Base-by-base conservation (phyloP, 768 basidiomycete species). In the Boletellus ananiceps region DNA sequence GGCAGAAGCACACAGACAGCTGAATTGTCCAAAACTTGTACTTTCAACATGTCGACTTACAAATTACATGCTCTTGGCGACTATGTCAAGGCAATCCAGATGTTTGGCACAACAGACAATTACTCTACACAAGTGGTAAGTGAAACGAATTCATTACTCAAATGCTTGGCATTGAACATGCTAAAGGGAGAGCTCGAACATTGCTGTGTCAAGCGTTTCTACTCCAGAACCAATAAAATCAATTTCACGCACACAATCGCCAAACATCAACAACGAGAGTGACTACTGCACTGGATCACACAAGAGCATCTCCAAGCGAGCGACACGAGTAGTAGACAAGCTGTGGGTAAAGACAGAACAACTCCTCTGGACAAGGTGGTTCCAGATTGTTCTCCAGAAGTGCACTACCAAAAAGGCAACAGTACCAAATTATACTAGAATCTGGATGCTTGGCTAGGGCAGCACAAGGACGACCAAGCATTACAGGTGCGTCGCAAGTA, bases 111-210 rank as follows among this genome's bases (percentile, higher is more conserved):
- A 2, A 44, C 37, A 45, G 61, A 76, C 39, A 61, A 57, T 2
- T 74, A 69, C 47, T 67, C 68, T 0, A 74, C 70, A 2, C 66
- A 71, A 21, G 25, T 27, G 25, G 25, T 27, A 8, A 27, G 25
- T 27, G 25, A 27, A 4, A 8, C 25, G 8, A 27, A 8, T 27
- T 4, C 25, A 27, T 27, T 4, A 8, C 25, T 27, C 4, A 4
- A 27, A 27, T 27, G n/a, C n/a, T n/a, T n/a, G n/a, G n/a, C n/a
- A n/a, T 27, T 27, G 8, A 8, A 27, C 25, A 27, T 5, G 8
- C n/a, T n/a, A 13, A 11, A 52, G 52, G 52, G 52, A 3, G 73
- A 76, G 49, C 60, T 64, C 0, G 64, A 74, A 50, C 73, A 77
- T 44, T 48, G 61, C 0, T 54, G 42, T 0, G 58, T 71, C 12